Base-by-base conservation (phyloP, 495 filamentous ascomycete genomes). In the Glarea lozoyensis region DNA sequence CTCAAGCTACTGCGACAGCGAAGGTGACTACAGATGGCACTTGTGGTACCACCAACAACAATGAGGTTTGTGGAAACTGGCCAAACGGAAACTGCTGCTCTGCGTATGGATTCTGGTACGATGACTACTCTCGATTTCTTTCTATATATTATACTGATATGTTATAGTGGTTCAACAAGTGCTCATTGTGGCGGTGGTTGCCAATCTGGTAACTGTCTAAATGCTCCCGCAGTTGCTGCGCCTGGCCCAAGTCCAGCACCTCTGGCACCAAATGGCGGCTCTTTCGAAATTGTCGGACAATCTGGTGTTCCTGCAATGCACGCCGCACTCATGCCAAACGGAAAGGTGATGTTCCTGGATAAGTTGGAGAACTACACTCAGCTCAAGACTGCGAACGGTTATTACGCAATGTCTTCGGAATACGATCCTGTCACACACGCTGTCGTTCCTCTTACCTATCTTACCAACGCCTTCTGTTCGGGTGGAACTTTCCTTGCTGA, bases 251-350 rank as follows among this genome's bases (percentile, higher is more conserved):
- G 50, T 10, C 52, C 56, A 10, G 62, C 62, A 31, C 61, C 61
- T 11, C 50, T 39, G 15, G 41, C 45, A 24, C 45, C 53, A 19
- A 62, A 64, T 19, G 59, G 63, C 10, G 78, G 76, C 10, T 39
- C 48, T 17, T 73, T 78, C 50, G 58, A 54, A 1, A 42, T 74
- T 5, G 56, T 72, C 44, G 77, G 76, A 20, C 49, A 67, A 25
- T 70, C 72, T 24, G 77, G 77, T 53, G 77, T 81, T 37, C 73
- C 76, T 31, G 77, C 67, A 10, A 81, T 81, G 77, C 76, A 79
- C 46, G 74, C 76, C 43, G 78, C 60, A 46, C 65, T 81, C 19
- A 57, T 79, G 60, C 69, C 67, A 9, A 79, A 81, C 49, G 78
- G 76, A 4, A 61, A 64, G 22, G 74, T 77, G 4, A 54, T 78